phyloP scores from a whole-genome alignment of 1,284 basidiomycete species.

The Stygiomarasmius scandens region DNA sequence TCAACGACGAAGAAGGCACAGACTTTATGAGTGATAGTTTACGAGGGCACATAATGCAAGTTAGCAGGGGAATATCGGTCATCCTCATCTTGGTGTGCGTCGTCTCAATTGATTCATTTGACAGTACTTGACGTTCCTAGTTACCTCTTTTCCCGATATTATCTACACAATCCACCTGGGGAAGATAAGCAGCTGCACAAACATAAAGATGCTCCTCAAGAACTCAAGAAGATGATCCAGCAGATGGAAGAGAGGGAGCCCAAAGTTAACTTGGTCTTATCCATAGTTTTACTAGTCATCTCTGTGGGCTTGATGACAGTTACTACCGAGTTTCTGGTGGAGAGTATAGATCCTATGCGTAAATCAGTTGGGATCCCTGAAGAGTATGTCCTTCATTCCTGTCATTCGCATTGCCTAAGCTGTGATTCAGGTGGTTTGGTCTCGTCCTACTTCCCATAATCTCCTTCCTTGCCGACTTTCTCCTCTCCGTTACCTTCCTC shows the following conservation, averaged over 20 bases:
- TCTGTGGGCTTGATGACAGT: conserved; percentile 62
- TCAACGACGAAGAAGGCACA: conserved; percentile 6
- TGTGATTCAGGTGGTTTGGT: conserved; percentile 61
- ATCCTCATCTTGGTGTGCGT: conserved; percentile 62
- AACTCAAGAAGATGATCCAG: conserved; percentile 44
- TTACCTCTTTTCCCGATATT: conserved; percentile 66
- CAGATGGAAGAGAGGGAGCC: conserved; percentile 48
- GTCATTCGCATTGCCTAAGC: not conserved
- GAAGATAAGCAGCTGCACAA: conserved; percentile 44
- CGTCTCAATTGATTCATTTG: not conserved
- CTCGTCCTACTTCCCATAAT: conserved; percentile 68
- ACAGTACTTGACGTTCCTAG: conserved; percentile 38
- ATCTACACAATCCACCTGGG: conserved; percentile 68
- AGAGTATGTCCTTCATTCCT: conserved; percentile 43
- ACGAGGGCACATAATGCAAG: conserved; percentile 50
- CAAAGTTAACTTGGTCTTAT: conserved; percentile 60
- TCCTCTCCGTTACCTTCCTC: conserved; percentile 57
- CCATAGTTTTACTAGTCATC: conserved; percentile 50
- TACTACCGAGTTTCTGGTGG: conserved; percentile 71
- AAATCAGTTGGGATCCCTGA: conserved; percentile 41
- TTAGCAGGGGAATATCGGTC: conserved; percentile 65
- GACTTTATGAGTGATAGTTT: conserved; percentile 45
- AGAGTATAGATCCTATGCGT: conserved; percentile 58
- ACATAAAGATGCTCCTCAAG: conserved; percentile 46
- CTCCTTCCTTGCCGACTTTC: conserved; percentile 70